Conservation (phyloP, 2,329 filamentous ascomycete genomes). For the Lecanoromycetidae sp. region DNA sequence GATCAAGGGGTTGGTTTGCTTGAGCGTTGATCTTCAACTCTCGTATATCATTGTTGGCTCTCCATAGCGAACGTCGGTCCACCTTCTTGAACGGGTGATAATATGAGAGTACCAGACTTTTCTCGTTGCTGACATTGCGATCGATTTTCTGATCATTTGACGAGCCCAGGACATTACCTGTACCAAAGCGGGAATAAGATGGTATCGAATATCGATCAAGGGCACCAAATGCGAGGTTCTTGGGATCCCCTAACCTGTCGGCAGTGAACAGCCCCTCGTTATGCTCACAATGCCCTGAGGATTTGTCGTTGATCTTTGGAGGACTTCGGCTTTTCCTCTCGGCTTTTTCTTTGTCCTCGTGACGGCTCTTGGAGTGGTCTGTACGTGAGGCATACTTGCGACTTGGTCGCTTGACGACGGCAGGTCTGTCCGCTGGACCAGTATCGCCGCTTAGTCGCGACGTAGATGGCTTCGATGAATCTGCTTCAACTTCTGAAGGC, state of each 20-base stretch:
- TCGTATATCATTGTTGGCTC: neutral
- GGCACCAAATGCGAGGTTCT: slow-evolving; percentile 62
- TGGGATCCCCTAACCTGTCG: slow-evolving; percentile 64
- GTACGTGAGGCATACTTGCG: no score
- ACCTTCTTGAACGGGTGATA: neutral
- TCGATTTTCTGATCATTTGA: slow-evolving; percentile 52
- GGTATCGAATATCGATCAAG: slow-evolving; percentile 63
- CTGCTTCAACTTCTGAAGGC: neutral
- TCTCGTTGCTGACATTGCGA: slow-evolving; percentile 45
- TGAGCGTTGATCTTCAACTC: slow-evolving; percentile 5
- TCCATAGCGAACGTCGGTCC: neutral
- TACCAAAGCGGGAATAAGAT: slow-evolving; percentile 54
- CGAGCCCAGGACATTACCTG: slow-evolving; percentile 59
- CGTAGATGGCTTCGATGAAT: no score
- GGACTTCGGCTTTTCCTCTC: no score
- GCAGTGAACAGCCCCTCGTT: slow-evolving; percentile 40
- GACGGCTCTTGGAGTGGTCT: no score
- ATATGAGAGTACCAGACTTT: neutral
- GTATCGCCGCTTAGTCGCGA: no score
- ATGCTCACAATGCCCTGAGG: no score
- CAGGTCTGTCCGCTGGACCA: no score
- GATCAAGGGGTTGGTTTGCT: neutral
- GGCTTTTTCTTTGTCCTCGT: no score
- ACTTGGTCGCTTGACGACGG: no score
- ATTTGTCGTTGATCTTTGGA: no score